Conservation (phyloP, 331 rosid species). For the Pyrus hybrid region DNA sequence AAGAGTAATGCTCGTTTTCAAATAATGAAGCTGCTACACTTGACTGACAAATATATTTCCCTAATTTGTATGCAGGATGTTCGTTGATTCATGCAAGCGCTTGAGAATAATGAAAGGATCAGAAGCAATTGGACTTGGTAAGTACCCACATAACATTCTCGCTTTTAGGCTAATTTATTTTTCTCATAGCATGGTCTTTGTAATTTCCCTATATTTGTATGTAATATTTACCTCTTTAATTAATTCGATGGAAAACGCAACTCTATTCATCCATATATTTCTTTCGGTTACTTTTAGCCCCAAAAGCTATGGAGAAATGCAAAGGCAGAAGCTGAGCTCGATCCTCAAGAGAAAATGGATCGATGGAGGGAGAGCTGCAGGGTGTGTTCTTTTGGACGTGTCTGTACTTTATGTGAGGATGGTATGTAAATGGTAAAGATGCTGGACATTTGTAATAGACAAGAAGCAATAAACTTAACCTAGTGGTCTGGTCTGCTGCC, state of each 20-base stretch:
- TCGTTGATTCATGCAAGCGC: conserved; percentile 89
- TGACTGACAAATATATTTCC: background rate
- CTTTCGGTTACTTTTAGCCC: conserved; percentile 50
- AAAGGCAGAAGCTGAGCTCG: conserved; percentile 75
- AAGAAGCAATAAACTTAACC: conserved; percentile 62
- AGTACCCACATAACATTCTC: background rate
- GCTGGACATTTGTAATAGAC: conserved; percentile 60
- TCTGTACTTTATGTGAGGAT: conserved; percentile 46
- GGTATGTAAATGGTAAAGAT: conserved; percentile 55
- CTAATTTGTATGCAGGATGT: conserved; percentile 47
- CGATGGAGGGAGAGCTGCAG: conserved; percentile 3
- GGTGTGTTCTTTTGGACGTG: conserved; percentile 32
- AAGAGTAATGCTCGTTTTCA: background rate
- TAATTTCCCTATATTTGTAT: too few species aligned
- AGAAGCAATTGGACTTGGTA: conserved; percentile 92
- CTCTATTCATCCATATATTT: background rate
- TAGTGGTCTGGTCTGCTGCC: conserved; percentile 31
- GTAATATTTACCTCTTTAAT: too few species aligned
- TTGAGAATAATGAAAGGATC: conserved; percentile 87
- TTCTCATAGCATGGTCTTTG: too few species aligned
- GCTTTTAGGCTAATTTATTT: background rate
- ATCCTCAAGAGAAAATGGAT: background rate
- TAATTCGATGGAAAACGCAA: background rate
- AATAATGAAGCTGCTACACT: background rate
- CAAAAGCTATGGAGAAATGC: conserved; percentile 99